Evolutionary conservation across 148 eudicot species (phyloP).

Genomic region (Chenopodium formosanum): DNA sequence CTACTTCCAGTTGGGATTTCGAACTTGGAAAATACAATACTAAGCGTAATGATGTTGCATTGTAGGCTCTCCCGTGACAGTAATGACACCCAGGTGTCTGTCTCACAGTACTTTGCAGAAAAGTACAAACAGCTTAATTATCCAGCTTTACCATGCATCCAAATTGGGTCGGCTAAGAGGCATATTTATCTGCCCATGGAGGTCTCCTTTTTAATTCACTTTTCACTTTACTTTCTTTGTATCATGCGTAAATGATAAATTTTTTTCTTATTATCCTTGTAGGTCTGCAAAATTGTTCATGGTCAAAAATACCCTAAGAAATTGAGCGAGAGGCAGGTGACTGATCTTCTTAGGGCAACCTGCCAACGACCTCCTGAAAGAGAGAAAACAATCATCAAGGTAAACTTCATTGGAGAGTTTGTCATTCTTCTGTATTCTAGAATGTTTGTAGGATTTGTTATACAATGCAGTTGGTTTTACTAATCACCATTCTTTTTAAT

Average conservation of each 20-base stretch:
- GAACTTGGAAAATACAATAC: no score
- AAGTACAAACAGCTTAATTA: conserved; percentile 38
- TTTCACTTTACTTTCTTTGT: neutral
- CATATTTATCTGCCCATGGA: conserved; percentile 74
- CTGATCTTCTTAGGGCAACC: conserved; percentile 57
- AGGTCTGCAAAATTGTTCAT: conserved; percentile 51
- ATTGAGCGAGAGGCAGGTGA: conserved; percentile 67
- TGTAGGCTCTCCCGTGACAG: conserved; percentile 43
- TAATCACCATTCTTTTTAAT: neutral
- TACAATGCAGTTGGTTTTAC: neutral
- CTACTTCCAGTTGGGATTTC: no score
- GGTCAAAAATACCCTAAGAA: conserved; percentile 67
- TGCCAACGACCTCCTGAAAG: conserved; percentile 70
- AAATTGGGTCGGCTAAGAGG: conserved; percentile 51
- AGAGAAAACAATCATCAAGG: conserved; percentile 45
- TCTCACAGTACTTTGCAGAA: conserved; percentile 50
- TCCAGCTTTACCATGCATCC: conserved; percentile 60
- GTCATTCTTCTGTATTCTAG: neutral
- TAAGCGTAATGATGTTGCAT: no score
- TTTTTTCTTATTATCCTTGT: neutral
- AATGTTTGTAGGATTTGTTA: neutral
- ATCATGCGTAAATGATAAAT: neutral
- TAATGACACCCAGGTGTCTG: conserved; percentile 28
- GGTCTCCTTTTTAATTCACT: conserved; percentile 38
- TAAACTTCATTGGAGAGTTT: conserved; percentile 8